These are phyloP conservation scores for Diaporthe ilicicola DNA, from an alignment of 2,329 filamentous ascomycete genomes.

Conservation along the genomic window DNA sequence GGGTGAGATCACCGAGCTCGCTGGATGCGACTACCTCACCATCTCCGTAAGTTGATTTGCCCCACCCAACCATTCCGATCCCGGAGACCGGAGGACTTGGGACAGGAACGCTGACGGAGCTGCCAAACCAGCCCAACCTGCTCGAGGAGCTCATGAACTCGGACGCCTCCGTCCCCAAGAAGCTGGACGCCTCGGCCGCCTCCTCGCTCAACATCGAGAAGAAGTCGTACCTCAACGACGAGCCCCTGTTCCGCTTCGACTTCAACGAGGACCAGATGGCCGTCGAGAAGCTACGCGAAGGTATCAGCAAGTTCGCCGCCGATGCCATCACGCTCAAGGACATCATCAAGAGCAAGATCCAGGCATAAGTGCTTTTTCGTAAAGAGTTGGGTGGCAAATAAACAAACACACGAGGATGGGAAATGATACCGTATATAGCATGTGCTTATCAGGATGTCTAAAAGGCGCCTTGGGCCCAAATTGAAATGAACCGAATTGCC, in stretches of 20 bases:
- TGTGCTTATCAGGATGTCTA: constrained; percentile 1
- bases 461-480: background rate
- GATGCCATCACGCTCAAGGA: constrained; percentile 94
- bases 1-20: constrained; percentile 97
- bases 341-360: constrained; percentile 88
- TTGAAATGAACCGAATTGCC: background rate
- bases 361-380: constrained; percentile 45
- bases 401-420: constrained; percentile 2
- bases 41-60: constrained; percentile 76
- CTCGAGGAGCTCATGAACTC: constrained; percentile 95
- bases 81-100: background rate
- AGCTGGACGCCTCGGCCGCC: constrained; percentile 80
- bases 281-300: constrained; percentile 98
- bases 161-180: constrained; percentile 82
- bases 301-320: constrained; percentile 99
- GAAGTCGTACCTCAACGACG: constrained; percentile 90
- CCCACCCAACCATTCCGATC: background rate
- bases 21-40: constrained; percentile 98
- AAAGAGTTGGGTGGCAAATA: constrained; percentile 9
- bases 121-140: constrained; percentile 74
- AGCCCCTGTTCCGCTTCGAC: constrained; percentile 93
- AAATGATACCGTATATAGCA: constrained; percentile 30
- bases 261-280: constrained; percentile 99
- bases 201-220: constrained; percentile 78
- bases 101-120: constrained; percentile 1